phyloP scores from a whole-genome alignment of 2,329 filamentous ascomycete species.

The Metarhizium robertsii region DNA sequence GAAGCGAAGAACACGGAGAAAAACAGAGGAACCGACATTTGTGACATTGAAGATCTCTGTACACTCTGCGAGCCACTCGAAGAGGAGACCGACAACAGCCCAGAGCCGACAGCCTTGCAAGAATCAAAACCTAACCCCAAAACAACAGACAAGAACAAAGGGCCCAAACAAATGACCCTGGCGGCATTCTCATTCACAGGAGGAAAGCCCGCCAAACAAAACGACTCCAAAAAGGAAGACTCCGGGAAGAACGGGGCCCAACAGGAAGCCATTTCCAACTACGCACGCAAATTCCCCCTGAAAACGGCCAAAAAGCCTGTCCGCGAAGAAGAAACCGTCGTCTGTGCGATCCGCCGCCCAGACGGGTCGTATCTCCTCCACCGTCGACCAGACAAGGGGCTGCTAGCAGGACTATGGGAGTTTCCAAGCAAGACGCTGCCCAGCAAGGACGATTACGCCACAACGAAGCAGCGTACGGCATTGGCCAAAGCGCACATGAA shows the following conservation, averaged over 20 bases:
- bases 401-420: conserved; percentile 48
- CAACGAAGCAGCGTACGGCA: conserved; percentile 22
- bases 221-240: not conserved
- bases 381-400: conserved; percentile 41
- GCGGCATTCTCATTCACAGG: conserved; percentile 26
- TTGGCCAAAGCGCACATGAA: conserved; percentile 27
- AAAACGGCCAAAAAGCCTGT: conserved; percentile 42
- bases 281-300: conserved; percentile 42
- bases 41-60: conserved; percentile 43
- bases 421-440: conserved; percentile 36
- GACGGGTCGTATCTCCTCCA: conserved; percentile 39
- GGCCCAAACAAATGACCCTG: conserved; percentile 20
- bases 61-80: conserved; percentile 38
- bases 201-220: conserved; percentile 1
- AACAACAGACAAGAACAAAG: conserved; percentile 9
- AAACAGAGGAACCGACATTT: conserved; percentile 11
- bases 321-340: conserved; percentile 41
- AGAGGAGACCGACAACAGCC: conserved; percentile 19
- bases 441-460: conserved; percentile 5
- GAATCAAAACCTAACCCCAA: not conserved
- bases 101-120: conserved; percentile 8
- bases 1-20: conserved; percentile 30
- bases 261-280: conserved; percentile 28
- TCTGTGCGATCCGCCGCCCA: conserved; percentile 38
- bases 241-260: conserved; percentile 13